These are phyloP conservation scores for Miscanthus sacchariflorus DNA, from an alignment of 202 grass and related monocot species.

Conservation along the genomic window DNA sequence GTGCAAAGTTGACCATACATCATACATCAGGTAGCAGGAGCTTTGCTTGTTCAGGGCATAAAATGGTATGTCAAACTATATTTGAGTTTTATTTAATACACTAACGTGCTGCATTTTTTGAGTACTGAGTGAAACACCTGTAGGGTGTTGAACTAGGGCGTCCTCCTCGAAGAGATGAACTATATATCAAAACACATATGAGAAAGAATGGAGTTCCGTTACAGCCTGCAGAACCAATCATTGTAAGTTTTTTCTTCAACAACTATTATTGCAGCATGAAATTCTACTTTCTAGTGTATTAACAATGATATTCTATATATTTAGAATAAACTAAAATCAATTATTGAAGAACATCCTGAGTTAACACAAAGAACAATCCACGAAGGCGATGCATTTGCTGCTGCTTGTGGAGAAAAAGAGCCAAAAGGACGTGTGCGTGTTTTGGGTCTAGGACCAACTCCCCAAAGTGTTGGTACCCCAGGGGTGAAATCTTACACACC, in stretches of 20 bases:
- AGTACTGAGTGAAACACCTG: not conserved
- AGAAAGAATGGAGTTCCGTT: not conserved
- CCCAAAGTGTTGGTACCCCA: not conserved
- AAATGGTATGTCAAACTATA: not conserved
- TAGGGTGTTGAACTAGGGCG: not conserved
- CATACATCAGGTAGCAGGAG: not conserved
- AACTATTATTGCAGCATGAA: not conserved
- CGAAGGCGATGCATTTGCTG: too few relatives aligned
- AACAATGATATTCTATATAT: too few relatives aligned
- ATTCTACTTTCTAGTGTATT: too few relatives aligned
- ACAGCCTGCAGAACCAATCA: not conserved
- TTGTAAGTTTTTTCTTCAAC: not conserved
- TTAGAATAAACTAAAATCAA: too few relatives aligned
- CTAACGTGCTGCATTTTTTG: not conserved
- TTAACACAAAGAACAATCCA: too few relatives aligned
- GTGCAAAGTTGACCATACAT: not conserved
- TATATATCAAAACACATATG: not conserved
- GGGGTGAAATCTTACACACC: not conserved
- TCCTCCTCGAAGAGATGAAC: not conserved
- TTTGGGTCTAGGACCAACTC: too few relatives aligned
- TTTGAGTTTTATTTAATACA: too few relatives aligned
- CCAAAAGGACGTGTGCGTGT: too few relatives aligned
- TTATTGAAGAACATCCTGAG: too few relatives aligned
- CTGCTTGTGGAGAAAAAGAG: too few relatives aligned
- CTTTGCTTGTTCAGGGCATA: not conserved